Evolutionary conservation across 2,329 filamentous ascomycete genomes (phyloP).

Genomic region (Monascus ruber): DNA sequence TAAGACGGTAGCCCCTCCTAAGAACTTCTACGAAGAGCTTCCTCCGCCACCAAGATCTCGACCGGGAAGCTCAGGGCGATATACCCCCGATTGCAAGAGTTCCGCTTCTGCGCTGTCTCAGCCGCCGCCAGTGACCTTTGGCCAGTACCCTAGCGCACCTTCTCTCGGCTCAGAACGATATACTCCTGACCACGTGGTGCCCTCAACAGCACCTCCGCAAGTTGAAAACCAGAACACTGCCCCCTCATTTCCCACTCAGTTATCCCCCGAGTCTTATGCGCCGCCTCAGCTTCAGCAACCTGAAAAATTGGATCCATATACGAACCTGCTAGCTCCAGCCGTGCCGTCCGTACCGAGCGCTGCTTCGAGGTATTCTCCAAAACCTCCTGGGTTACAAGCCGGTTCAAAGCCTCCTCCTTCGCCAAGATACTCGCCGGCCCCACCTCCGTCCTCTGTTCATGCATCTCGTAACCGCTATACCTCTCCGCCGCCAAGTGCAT

Average conservation of each 20-base stretch:
- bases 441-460: slow-evolving; percentile 19
- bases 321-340: slow-evolving; percentile 16
- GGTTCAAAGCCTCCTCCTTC: slow-evolving; percentile 25
- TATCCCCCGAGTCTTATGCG: slow-evolving; percentile 3
- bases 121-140: slow-evolving; percentile 1
- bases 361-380: slow-evolving; percentile 33
- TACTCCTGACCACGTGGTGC: not conserved
- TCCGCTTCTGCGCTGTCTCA: slow-evolving; percentile 9
- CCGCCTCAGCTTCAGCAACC: slow-evolving; percentile 20
- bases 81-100: slow-evolving; percentile 25
- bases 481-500: slow-evolving; percentile 23
- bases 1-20: slow-evolving; percentile 10
- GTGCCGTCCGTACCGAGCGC: slow-evolving; percentile 16
- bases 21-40: slow-evolving; percentile 67
- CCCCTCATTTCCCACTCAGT: slow-evolving; percentile 11
- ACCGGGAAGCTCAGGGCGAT: slow-evolving; percentile 37
- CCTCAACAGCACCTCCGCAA: slow-evolving; percentile 12
- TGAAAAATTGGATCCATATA: slow-evolving; percentile 22
- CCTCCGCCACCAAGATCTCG: slow-evolving; percentile 53
- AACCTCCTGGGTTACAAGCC: slow-evolving; percentile 21
- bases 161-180: slow-evolving; percentile 2
- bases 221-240: slow-evolving; percentile 8
- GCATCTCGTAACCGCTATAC: slow-evolving; percentile 26
- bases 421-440: slow-evolving; percentile 36
- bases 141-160: slow-evolving; percentile 10